Base-by-base conservation (phyloP, 192 early-diverging fungal genomes). In the Coemansia sp. region DNA sequence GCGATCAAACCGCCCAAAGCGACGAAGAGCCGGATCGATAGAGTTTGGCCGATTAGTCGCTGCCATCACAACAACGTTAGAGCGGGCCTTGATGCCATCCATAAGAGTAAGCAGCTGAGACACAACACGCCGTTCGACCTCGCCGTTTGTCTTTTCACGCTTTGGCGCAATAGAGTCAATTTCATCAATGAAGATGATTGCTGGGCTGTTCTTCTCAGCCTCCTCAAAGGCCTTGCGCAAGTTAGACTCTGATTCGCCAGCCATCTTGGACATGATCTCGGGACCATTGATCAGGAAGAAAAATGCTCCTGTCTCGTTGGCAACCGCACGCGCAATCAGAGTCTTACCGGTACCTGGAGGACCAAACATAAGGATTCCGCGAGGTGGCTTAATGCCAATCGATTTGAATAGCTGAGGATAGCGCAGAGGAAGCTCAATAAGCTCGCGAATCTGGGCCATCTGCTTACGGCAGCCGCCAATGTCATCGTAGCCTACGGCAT, bases 201-300 rank as follows among this genome's bases (percentile, higher is more conserved):
- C 89, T 8, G 97, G 97, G 68, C 89, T 89, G 82, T 99, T 98
- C 81, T 95, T 96, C 81, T 96, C 94, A 18, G 97, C 97, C 77
- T 99, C 97, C 71, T 98, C 96, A 66, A 99, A 99, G 9, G 95
- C 96, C 85, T 99, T 98, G 63, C 97, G 90, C 71, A 99, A 72
- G 76, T 99, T 99, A 59, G 89, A 91, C 86, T 99, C 97, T 66
- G 92, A 94, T 79, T 99, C 97, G 72, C 97, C 97, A 43, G 97
- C 95, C 97, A 99, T 99, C 86, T 98, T 98, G 71, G 94, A 96
- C 96, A 99, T 98, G 76, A 99, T 98, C 76, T 98, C 96, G 58
- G 97, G 97, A 44, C 96, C 97, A 75, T 98, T 98, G 84, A 99
- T 98, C 56, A 96, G 79, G 85, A 99, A 98, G 88, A 99, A 96